Conservation (phyloP, 495 filamentous ascomycete species). For the Penicillium cosmopolitanum region DNA sequence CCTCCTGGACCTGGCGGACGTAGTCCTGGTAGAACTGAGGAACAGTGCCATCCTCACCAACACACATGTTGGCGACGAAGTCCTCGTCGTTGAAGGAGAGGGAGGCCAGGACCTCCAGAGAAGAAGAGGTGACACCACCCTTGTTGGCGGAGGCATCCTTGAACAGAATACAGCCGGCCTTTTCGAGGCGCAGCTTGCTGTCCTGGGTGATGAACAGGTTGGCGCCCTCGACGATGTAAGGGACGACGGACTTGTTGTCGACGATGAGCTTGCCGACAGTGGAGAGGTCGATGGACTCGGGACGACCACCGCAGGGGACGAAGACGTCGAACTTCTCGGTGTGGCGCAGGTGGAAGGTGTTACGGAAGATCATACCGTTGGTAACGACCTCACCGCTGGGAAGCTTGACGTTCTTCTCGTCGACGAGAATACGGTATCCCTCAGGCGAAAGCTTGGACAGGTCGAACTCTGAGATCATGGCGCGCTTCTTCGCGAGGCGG, state of each 20-base stretch:
- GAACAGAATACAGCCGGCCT: conserved; percentile 90
- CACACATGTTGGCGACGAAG: conserved; percentile 93
- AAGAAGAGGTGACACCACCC: conserved; percentile 98
- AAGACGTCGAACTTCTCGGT: conserved; percentile 80
- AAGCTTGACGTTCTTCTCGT: conserved; percentile 83
- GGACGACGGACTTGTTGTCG: conserved; percentile 80
- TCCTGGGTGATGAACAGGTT: conserved; percentile 99
- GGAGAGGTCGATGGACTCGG: conserved; percentile 93
- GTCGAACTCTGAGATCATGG: conserved; percentile 90
- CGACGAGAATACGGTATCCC: conserved; percentile 91
- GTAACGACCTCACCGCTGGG: conserved; percentile 83
- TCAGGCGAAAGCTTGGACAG: conserved; percentile 79
- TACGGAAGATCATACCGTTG: conserved; percentile 95
- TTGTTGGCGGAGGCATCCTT: conserved; percentile 99
- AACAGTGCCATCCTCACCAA: conserved; percentile 72
- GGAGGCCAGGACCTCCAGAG: conserved; percentile 91
- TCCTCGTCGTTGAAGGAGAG: conserved; percentile 88
- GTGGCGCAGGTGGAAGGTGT: conserved; percentile 89
- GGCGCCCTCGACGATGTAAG: conserved; percentile 96
- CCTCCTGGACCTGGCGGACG: conserved; percentile 86
- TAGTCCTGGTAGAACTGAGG: conserved; percentile 92
- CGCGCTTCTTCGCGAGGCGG: conserved; percentile 81
- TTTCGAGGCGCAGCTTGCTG: conserved; percentile 91
- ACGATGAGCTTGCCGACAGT: conserved; percentile 81
- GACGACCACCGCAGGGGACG: conserved; percentile 94